Percentiles rank a stretch among this genome's conserved stretches.
Evolutionary conservation across 345 rosid genomes (phyloP).

Genomic region (Raphanus raphanistrum): DNA sequence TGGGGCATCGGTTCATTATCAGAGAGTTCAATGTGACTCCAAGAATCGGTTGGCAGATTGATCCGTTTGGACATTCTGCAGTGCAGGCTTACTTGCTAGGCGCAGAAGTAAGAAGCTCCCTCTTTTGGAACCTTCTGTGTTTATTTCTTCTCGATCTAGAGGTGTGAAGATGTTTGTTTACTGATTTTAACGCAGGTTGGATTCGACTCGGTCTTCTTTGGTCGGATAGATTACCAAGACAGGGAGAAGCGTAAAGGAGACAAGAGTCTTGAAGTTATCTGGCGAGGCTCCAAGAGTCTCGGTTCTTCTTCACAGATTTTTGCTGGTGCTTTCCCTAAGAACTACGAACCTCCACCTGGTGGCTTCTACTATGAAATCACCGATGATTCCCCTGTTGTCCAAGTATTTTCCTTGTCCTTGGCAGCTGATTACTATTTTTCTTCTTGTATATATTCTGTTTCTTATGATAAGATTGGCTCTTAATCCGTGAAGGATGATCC

Average conservation of each 20-base stretch:
- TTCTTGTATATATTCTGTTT: constrained; percentile 4
- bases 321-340: constrained; percentile 89
- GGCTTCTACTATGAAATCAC: constrained; percentile 94
- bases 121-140: neutral
- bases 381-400: constrained; percentile 71
- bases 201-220: constrained; percentile 85
- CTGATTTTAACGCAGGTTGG: constrained; percentile 63
- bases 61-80: constrained; percentile 98
- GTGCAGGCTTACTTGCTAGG: constrained; percentile 96
- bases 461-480: constrained; percentile 25
- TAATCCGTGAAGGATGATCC: constrained; percentile 66
- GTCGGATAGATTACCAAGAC: constrained; percentile 97
- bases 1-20: constrained; percentile 82
- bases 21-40: constrained; percentile 85
- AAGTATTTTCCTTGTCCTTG: constrained; percentile 47
- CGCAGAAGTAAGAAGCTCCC: constrained; percentile 58
- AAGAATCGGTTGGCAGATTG: constrained; percentile 99
- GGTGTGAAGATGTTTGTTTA: constrained; percentile 24
- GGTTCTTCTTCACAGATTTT: constrained; percentile 94
- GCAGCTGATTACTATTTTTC: constrained; percentile 19
- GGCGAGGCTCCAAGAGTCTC: constrained; percentile 88
- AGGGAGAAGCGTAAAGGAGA: constrained; percentile 73
- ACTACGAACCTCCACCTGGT: constrained; percentile 95
- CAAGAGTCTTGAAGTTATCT: constrained; percentile 93
- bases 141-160: neutral